These are phyloP conservation scores for Boletus rufocinnamomeus DNA, from an alignment of 768 basidiomycete genomes.

Conservation along the genomic window DNA sequence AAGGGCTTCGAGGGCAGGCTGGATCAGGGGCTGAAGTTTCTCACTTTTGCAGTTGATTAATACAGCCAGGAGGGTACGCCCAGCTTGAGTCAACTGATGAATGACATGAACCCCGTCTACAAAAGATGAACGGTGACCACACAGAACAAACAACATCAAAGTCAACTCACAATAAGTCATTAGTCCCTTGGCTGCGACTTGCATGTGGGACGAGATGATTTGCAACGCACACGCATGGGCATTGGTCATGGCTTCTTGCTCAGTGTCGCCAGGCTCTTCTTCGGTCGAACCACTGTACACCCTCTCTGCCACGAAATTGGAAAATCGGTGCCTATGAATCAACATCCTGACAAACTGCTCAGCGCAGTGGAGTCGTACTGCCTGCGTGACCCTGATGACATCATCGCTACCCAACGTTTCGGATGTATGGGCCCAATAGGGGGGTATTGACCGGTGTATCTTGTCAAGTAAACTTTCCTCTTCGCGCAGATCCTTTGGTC, in stretches of 20 bases:
- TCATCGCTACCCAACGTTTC: constrained; percentile 84
- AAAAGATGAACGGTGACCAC: constrained; percentile 15
- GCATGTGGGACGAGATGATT: constrained; percentile 79
- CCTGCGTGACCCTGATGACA: constrained; percentile 87
- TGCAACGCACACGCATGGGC: constrained; percentile 79
- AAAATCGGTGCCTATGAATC: constrained; percentile 86
- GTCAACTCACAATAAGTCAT: constrained; percentile 89
- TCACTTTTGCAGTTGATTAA: constrained; percentile 88
- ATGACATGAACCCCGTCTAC: constrained; percentile 94
- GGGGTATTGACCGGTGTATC: constrained; percentile 67
- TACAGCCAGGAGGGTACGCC: constrained; percentile 85
- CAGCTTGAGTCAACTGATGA: constrained; percentile 92
- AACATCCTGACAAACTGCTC: constrained; percentile 87
- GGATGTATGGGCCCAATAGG: constrained; percentile 77
- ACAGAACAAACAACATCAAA: constrained; percentile 5
- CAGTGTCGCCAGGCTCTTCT: constrained; percentile 64
- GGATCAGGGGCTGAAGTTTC: constrained; percentile 69
- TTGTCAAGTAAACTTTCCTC: constrained; percentile 84
- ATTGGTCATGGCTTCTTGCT: constrained; percentile 75
- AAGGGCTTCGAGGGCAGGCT: constrained; percentile 81
- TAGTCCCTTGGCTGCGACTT: constrained; percentile 82
- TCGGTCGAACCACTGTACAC: constrained; percentile 44
- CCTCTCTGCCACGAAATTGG: constrained; percentile 72
- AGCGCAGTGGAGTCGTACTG: constrained; percentile 81
- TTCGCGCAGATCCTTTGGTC: constrained; percentile 69